Evolutionary conservation across 371 early-diverging fungal genomes (phyloP).

Genomic region (Circinella minor): DNA sequence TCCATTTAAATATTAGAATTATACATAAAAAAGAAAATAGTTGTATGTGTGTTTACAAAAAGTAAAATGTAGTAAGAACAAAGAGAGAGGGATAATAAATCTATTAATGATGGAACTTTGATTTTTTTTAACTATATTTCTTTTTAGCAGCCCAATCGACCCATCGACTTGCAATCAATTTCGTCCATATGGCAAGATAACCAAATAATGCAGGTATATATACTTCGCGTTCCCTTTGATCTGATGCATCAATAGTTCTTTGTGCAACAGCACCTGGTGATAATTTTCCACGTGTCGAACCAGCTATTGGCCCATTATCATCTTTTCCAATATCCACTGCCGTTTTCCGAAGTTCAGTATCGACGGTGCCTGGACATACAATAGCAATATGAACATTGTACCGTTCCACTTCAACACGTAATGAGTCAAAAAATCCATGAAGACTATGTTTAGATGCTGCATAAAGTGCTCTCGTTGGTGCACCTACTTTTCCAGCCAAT

Average conservation of each 20-base stretch:
- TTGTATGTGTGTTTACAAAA: no score
- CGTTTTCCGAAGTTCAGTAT: constrained; percentile 71
- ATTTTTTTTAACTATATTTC: constrained; percentile 27
- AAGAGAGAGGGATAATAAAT: no score
- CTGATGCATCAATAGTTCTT: constrained; percentile 67
- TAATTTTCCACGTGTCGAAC: constrained; percentile 68
- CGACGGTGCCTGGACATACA: constrained; percentile 80
- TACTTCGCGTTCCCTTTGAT: constrained; percentile 59
- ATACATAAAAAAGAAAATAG: no score
- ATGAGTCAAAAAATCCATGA: constrained; percentile 84
- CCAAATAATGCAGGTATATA: constrained; percentile 70
- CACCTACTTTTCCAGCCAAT: constrained; percentile 77
- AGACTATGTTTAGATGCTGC: constrained; percentile 84
- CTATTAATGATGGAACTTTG: no score
- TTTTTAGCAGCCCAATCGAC: constrained; percentile 67
- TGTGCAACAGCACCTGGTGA: constrained; percentile 62
- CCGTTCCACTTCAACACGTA: constrained; percentile 75
- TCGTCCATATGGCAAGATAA: constrained; percentile 52
- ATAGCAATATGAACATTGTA: constrained; percentile 68
- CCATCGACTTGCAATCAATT: constrained; percentile 61
- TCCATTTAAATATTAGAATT: no score
- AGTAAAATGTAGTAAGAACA: no score
- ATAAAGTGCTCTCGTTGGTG: constrained; percentile 86
- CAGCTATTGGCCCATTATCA: constrained; percentile 35
- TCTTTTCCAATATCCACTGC: constrained; percentile 63